These are phyloP conservation scores for Camellia oleifera DNA, from an alignment of 179 eudicot species.

Conservation along the genomic window DNA sequence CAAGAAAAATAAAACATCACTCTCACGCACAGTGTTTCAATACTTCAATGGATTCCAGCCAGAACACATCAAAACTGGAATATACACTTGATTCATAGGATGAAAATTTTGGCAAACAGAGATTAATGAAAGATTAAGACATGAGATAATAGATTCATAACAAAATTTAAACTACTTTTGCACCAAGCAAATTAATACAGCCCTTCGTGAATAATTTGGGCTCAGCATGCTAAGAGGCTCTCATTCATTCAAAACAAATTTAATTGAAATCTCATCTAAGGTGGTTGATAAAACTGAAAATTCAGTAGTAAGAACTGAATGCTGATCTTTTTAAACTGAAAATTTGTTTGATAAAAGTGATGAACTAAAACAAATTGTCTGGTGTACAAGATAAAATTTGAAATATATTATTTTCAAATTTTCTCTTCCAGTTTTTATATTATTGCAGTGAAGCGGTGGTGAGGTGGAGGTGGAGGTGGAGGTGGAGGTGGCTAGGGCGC, in stretches of 20 bases:
- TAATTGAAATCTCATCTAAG: not conserved
- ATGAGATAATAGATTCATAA: not conserved
- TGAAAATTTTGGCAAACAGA: not conserved
- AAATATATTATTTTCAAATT: too few relatives aligned
- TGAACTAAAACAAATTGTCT: too few relatives aligned
- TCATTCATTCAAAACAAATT: conserved; percentile 2
- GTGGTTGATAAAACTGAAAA: not conserved
- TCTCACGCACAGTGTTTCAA: not conserved
- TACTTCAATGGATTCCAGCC: too few relatives aligned
- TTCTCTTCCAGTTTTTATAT: too few relatives aligned
- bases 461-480: too few relatives aligned
- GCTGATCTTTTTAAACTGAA: too few relatives aligned
- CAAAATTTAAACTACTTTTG: not conserved
- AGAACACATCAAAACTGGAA: not conserved
- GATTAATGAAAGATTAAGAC: not conserved
- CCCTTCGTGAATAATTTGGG: not conserved
- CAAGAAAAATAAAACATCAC: not conserved
- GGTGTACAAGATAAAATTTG: too few relatives aligned
- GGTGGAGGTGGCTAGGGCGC: too few relatives aligned
- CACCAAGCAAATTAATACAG: not conserved
- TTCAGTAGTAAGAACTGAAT: too few relatives aligned
- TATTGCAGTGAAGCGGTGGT: too few relatives aligned
- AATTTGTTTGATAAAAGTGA: too few relatives aligned
- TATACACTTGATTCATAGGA: not conserved
- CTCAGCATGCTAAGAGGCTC: not conserved